Base-by-base conservation (phyloP, 306 rosid genomes). In the Trifolium dubium region DNA sequence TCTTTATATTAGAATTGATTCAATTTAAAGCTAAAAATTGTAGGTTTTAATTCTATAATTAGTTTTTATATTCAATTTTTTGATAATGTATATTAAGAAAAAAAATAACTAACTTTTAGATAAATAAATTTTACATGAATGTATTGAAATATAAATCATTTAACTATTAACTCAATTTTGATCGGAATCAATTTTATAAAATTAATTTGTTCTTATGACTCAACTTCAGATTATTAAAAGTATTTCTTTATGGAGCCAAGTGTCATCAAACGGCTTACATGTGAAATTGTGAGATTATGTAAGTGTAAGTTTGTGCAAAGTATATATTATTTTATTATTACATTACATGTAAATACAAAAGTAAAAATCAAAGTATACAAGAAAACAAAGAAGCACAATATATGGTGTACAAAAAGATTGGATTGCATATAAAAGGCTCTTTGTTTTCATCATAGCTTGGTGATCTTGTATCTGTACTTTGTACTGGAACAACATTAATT, bases 401-500 rank as follows among this genome's bases (percentile, higher is more conserved):
- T 54, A 28, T 56, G 58, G 39, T 56, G 70, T 56, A 76, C 81
- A 32, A 6, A 62, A 58, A 72, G 74, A 81, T 74, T 79, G 46
- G 66, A 50, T 43, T 37, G 75, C 77, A 59, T 75, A 67, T 66
- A 71, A 73, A 76, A 73, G 71, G 67, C 74, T 15, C 49, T 59
- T 53, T 78, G 30, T 69, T 81, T 60, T 73, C 79, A 79, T 71
- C 76, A 60, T 66, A 68, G 73, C 83, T 44, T 69, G 44, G 64
- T 55, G 71, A 81, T 77, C 79, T 72, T 67, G 73, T 64, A 71
- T 60, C 72, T 83, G 88, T 82, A 78, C 88, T 69, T 18, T 79
- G 89, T 89, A 89, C 88, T 86, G 63, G 63, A 80, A 82, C 85
- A 83, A 88, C 84, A 55, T 84, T 79, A 28, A 56, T 56, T 56